A percentile compares a stretch with the other conserved stretches of the same genome.
Conservation (phyloP, 163 green algal genomes). For the Smithsoniella earleae region DNA sequence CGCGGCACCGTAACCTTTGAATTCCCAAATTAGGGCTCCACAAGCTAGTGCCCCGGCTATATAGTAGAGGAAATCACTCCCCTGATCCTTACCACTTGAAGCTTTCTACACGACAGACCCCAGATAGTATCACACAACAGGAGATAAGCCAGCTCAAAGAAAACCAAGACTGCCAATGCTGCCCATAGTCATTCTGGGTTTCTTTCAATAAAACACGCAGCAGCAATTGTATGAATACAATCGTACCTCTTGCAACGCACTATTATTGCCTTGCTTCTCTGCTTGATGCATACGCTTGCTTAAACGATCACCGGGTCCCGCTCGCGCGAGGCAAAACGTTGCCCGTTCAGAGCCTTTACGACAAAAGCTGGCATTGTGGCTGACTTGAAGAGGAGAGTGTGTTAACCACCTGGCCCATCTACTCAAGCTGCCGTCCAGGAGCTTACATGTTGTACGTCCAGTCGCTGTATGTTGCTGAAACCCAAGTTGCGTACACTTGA, state of each 20-base stretch:
- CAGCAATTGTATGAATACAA: too few relatives aligned
- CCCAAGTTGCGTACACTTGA: too few relatives aligned
- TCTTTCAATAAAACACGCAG: constrained; percentile 30
- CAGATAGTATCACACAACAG: background rate
- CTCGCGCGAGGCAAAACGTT: too few relatives aligned
- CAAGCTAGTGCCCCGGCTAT: constrained; percentile 37
- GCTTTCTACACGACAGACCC: background rate
- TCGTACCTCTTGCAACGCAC: background rate
- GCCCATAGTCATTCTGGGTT: too few relatives aligned
- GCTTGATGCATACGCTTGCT: background rate
- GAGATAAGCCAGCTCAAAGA: constrained; percentile 14
- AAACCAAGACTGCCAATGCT: too few relatives aligned
- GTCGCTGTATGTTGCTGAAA: too few relatives aligned
- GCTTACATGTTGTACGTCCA: too few relatives aligned
- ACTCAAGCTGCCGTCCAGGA: too few relatives aligned
- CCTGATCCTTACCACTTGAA: background rate
- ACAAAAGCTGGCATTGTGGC: too few relatives aligned
- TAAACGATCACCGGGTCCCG: background rate
- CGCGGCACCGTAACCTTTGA: constrained; percentile 35
- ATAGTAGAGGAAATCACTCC: constrained; percentile 31
- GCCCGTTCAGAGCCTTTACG: too few relatives aligned
- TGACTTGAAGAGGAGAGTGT: too few relatives aligned
- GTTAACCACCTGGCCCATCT: too few relatives aligned
- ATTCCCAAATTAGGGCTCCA: constrained; percentile 33
- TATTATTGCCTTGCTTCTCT: background rate